Evolutionary conservation across 148 eudicot genomes (phyloP), one percentile per base, ranked within the genome.

Genomic region (Euryodendron excelsum): DNA sequence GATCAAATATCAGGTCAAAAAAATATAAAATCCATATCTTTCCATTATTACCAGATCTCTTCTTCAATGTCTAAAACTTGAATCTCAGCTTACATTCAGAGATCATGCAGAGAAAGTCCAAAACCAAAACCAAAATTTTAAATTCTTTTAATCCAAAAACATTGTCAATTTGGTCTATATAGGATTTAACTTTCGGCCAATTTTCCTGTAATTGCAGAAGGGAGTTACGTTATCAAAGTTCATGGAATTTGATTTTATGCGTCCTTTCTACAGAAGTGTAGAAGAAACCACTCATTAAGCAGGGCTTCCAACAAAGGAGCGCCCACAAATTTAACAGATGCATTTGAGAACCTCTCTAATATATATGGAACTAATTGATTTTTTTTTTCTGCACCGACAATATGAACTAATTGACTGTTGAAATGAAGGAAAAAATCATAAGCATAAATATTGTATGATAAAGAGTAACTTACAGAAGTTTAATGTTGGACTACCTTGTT

Each of bases 41-140:
- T n/a, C n/a, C n/a, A n/a, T n/a, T n/a, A n/a, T n/a, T n/a, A n/a
- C n/a, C n/a, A n/a, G n/a, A n/a, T n/a, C n/a, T n/a, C n/a, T n/a
- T n/a, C n/a, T n/a, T 60, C 23, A 30, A 23, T 8, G 28, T 60
- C 11, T 25, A 23, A 23, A 60, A 60, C 64, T 27, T 60, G 63
- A 60, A 60, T 30, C 23, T 30, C 64, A 60, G 64, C 33, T 60
- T 60, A 60, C 28, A 41, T 60, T 60, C 64, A 60, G 64, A 60
- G 23, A 60, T 41, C 30, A 25, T 13, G 0, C 17, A 60, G 2
- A 27, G 64, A 12, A 60, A 23, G 4, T 60, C 33, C 11, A 10
- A 27, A 27, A 12, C 64, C n/a, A n/a, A n/a, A n/a, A n/a, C n/a
- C n/a, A 30, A 12, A 27, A 11, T 7, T 15, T 3, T 60, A 10